Percentiles rank a stretch among this genome's conserved stretches.
These are phyloP conservation scores for Paramecium tetraurelia DNA, from an alignment of 73 alveolate species.

Conservation along the genomic window DNA sequence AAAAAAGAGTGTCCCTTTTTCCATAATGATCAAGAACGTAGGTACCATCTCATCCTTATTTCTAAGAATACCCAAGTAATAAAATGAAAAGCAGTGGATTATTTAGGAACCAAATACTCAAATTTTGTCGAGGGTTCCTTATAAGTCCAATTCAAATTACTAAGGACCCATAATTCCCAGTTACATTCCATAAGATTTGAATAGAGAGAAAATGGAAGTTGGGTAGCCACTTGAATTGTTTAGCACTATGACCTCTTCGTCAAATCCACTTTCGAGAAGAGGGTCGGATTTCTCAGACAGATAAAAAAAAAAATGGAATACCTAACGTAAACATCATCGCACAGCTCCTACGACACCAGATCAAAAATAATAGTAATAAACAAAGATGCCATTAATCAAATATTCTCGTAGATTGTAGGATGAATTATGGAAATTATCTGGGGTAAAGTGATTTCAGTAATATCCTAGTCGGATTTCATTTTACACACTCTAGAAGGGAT, in stretches of 20 bases:
- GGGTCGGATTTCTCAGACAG: neutral
- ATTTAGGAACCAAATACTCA: neutral
- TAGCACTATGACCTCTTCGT: neutral
- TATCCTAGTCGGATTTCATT: neutral
- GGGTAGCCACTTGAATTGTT: conserved; percentile 19
- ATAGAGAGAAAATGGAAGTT: neutral
- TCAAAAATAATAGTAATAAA: neutral
- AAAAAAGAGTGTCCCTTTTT: conserved; percentile 63
- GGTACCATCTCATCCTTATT: neutral
- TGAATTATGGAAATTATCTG: neutral
- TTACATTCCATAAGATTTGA: neutral
- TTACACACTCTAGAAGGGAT: neutral
- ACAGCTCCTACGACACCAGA: conserved; percentile 39
- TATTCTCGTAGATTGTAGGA: neutral
- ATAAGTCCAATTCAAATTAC: neutral
- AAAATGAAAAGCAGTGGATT: neutral
- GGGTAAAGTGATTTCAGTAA: neutral
- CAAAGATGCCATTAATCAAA: neutral
- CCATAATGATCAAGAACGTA: conserved; percentile 49
- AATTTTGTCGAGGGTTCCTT: neutral
- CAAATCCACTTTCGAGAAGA: neutral
- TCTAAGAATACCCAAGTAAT: neutral
- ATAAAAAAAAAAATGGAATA: neutral
- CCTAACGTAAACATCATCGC: neutral
- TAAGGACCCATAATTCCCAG: neutral